Evolutionary conservation across 352 stramenopile genomes (phyloP), one percentile per base, ranked within the genome.

Genomic region (Phytophthora pseudosyringae): DNA sequence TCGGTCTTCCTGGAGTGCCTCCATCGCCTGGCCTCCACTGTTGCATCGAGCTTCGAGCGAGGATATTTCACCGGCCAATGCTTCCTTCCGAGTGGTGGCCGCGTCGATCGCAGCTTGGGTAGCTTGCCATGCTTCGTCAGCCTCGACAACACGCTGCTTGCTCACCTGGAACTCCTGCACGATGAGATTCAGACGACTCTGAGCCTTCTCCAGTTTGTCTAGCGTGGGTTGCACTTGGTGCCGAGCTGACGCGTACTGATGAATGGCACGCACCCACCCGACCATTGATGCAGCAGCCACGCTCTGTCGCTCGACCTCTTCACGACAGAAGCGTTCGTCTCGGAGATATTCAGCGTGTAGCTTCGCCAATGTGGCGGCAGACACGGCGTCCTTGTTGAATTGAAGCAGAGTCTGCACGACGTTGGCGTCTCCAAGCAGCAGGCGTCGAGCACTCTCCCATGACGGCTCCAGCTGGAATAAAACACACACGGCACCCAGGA

Each of bases 251-350:
- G 76, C 78, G 64, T 93, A 94, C 53, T 88, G 72, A 28, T 87
- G 70, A 39, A 94, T 88, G 1, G 86, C 83, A 33, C 74, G 69
- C 18, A 93, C 83, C 83, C 86, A 94, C 3, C 86, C 66, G 1
- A 91, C 82, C 81, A 94, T 94, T 29, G 81, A 88, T 35, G 83
- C 86, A 9, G 86, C 86, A 7, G 86, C 86, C 0, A 94, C 73
- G 28, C 83, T 92, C 44, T 94, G 86, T 29, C 86, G 87, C 16
- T 90, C 86, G 10, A 94, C 83, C 59, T 91, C 76, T 67, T 90
- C 71, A 9, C 69, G 70, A n/a, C 74, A 68, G 35, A 94, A 92
- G 0, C 76, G 75, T 1, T 75, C 60, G 32, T 94, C 80, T 5
- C 53, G 45, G 2, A 92, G 75, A 57, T 80, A 94, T 10, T 76